phyloP scores from a whole-genome alignment of 371 early-diverging fungal genomes.

The Mortierella sp. region DNA sequence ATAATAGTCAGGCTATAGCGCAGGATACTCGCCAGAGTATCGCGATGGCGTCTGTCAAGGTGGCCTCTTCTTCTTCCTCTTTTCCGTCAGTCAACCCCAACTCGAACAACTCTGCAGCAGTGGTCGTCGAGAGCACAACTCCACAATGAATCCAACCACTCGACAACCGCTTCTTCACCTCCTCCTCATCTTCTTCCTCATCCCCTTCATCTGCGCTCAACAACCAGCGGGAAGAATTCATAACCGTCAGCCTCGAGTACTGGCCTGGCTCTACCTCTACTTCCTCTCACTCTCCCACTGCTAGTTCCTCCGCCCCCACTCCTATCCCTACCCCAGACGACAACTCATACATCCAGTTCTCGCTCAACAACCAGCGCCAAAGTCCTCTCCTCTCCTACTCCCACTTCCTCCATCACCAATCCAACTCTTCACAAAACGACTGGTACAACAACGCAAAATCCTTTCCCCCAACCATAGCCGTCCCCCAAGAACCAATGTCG shows the following conservation, averaged over 20 bases:
- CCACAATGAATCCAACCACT: constrained; percentile 20
- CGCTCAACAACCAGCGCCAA: background rate
- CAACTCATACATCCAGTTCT: constrained; percentile 6
- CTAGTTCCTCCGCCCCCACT: background rate
- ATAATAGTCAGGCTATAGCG: no score
- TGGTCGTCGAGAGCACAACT: constrained; percentile 69
- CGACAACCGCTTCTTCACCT: background rate
- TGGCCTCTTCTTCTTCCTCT: background rate
- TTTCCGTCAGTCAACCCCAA: background rate
- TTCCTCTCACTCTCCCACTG: no score
- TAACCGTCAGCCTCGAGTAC: background rate
- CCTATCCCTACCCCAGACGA: background rate
- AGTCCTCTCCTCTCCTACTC: background rate
- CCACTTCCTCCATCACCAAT: background rate
- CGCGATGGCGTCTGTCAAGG: background rate
- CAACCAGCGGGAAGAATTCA: background rate
- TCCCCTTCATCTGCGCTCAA: background rate
- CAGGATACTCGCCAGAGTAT: background rate
- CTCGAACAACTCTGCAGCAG: constrained; percentile 38
- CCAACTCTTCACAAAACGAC: background rate
- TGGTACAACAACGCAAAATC: background rate
- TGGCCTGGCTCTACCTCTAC: background rate
- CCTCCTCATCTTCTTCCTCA: background rate
- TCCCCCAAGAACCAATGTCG: constrained; percentile 66
- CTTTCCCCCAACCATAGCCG: background rate